Evolutionary conservation across 306 rosid species (phyloP).

Genomic region (Pyrus betulifolia): DNA sequence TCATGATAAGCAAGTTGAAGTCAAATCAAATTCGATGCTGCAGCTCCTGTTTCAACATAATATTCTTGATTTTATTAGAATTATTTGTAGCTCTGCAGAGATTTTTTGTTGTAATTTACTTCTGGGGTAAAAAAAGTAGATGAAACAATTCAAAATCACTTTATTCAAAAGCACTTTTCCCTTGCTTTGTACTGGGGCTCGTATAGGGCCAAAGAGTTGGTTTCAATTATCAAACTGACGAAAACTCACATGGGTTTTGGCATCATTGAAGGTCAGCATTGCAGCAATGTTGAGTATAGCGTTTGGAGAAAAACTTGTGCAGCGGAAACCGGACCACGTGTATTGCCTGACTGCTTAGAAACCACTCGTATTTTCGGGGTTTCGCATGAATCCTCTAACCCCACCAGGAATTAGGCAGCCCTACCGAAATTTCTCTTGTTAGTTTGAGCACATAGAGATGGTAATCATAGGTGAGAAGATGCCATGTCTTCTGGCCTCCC

Average conservation of each 20-base stretch:
- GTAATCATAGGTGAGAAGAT: too few species aligned
- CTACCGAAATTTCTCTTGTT: neutral
- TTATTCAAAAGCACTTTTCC: neutral
- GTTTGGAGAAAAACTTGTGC: neutral
- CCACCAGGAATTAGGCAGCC: neutral
- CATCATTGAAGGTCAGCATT: neutral
- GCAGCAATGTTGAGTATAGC: neutral
- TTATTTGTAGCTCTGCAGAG: neutral
- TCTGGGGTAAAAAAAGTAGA: neutral
- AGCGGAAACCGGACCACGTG: neutral
- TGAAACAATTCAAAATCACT: neutral
- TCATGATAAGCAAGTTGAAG: neutral
- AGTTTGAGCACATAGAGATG: neutral
- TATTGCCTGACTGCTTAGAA: neutral
- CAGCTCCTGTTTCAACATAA: neutral
- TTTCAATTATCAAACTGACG: neutral
- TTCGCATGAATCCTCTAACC: neutral
- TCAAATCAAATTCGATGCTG: neutral
- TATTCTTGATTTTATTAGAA: neutral
- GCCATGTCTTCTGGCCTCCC: too few species aligned
- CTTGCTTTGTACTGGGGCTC: neutral
- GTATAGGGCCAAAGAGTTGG: neutral
- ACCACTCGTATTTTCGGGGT: neutral
- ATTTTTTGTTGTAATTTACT: neutral
- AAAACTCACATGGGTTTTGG: slow-evolving; percentile 7